A percentile compares a stretch with the other conserved stretches of the same genome.
Evolutionary conservation across 2,329 filamentous ascomycete genomes (phyloP).

Genomic region (Trichothecium roseum): DNA sequence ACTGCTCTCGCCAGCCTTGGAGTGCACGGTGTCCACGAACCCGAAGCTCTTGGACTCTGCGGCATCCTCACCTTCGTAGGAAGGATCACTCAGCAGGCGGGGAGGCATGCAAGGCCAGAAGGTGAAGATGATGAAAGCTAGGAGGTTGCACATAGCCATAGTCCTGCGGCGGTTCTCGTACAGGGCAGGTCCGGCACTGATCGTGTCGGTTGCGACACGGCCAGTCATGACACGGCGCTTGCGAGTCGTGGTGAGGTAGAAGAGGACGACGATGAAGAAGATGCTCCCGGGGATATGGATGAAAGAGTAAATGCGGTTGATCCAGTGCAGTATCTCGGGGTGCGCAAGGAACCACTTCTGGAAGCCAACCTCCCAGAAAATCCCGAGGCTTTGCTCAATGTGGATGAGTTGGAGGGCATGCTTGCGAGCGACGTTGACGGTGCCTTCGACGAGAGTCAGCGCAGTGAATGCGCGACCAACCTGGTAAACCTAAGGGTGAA

Average conservation of each 20-base stretch:
- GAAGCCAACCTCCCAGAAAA: slow-evolving; percentile 55
- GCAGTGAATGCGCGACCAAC: slow-evolving; percentile 63
- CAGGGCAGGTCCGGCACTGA: slow-evolving; percentile 29
- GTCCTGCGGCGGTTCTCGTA: slow-evolving; percentile 48
- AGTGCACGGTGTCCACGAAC: slow-evolving; percentile 52
- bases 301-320: slow-evolving; percentile 65
- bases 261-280: slow-evolving; percentile 53
- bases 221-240: slow-evolving; percentile 28
- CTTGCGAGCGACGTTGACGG: slow-evolving; percentile 55
- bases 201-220: slow-evolving; percentile 15
- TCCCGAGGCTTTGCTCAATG: slow-evolving; percentile 51
- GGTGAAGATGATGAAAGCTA: slow-evolving; percentile 52
- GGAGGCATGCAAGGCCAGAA: slow-evolving; percentile 56
- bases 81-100: slow-evolving; percentile 44
- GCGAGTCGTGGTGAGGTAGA: slow-evolving; percentile 58
- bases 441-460: slow-evolving; percentile 55
- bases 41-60: slow-evolving; percentile 49
- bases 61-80: slow-evolving; percentile 43
- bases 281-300: slow-evolving; percentile 72
- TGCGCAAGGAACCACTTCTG: slow-evolving; percentile 42
- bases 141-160: slow-evolving; percentile 50
- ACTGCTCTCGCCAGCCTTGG: slow-evolving; percentile 40
- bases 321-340: slow-evolving; percentile 52
- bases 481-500: slow-evolving; percentile 52
- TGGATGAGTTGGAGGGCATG: slow-evolving; percentile 60